phyloP scores from a whole-genome alignment of 1,284 basidiomycete genomes.

The Phylloporus gajari region DNA sequence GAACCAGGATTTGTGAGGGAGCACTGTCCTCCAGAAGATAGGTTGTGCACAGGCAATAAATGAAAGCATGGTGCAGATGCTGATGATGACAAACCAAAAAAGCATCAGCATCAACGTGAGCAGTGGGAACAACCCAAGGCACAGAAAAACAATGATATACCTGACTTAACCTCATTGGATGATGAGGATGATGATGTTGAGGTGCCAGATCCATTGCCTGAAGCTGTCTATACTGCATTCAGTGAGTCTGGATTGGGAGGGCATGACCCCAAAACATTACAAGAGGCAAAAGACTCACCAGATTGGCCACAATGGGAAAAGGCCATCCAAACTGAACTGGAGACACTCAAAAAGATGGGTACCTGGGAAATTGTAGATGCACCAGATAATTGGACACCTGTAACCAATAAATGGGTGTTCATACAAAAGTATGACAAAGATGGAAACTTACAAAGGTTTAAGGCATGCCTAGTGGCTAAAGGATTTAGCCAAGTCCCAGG shows the following conservation, averaged over 20 bases:
- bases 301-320: slow-evolving; percentile 1
- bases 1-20: no score
- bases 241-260: neutral
- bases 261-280: neutral
- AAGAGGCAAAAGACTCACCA: neutral
- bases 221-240: neutral
- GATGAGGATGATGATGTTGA: neutral
- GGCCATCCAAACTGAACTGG: neutral
- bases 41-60: no score
- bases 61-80: no score
- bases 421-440: neutral
- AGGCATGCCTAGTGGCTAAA: neutral
- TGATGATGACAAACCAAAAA: no score
- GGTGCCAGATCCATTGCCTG: neutral
- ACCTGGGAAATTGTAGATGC: neutral
- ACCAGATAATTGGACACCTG: neutral
- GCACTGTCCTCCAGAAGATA: no score
- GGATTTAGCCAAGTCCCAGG: neutral
- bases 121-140: no score
- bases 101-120: no score
- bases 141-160: no score
- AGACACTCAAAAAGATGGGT: neutral
- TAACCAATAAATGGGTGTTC: slow-evolving; percentile 4
- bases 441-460: neutral
- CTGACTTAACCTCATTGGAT: no score